A percentile compares a stretch with the other conserved stretches of the same genome.
Conservation (phyloP, 2,329 filamentous ascomycete genomes). For the Aspergillus neotritici region DNA sequence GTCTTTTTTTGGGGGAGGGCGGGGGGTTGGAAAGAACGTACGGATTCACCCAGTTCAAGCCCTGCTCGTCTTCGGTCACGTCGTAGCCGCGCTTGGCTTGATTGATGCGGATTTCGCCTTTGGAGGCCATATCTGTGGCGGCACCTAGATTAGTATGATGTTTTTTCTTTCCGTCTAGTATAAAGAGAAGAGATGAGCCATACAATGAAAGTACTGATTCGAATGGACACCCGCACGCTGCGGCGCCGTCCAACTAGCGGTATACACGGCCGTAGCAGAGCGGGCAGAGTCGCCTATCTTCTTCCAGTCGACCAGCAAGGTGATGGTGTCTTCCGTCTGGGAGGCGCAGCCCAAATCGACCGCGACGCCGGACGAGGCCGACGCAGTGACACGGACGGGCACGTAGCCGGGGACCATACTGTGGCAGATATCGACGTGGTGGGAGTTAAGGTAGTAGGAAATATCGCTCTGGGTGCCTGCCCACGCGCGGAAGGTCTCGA, state of each 20-base stretch:
- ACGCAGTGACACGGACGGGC: constrained; percentile 73
- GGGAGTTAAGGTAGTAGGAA: constrained; percentile 91
- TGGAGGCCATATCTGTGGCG: constrained; percentile 61
- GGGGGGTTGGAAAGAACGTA: constrained; percentile 31
- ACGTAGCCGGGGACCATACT: constrained; percentile 80
- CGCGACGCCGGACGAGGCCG: constrained; percentile 73
- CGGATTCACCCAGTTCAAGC: constrained; percentile 82
- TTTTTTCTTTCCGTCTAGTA: neutral
- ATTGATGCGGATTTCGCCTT: constrained; percentile 82
- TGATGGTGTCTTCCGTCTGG: constrained; percentile 88
- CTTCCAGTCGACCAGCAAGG: constrained; percentile 81
- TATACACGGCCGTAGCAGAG: constrained; percentile 82
- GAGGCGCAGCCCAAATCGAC: constrained; percentile 70
- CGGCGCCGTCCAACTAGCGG: constrained; percentile 89
- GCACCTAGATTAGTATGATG: neutral
- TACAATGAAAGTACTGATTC: constrained; percentile 90
- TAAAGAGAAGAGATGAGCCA: constrained; percentile 9
- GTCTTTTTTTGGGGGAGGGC: neutral
- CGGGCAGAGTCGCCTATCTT: constrained; percentile 64
- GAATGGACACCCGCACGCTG: constrained; percentile 91
- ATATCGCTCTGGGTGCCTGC: constrained; percentile 89
- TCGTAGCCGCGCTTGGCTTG: constrained; percentile 94
- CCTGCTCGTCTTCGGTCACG: constrained; percentile 72
- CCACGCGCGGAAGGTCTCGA: constrained; percentile 94
- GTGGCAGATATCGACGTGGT: constrained; percentile 90